Evolutionary conservation across 2,329 filamentous ascomycete genomes (phyloP).

Genomic region (Dothiorella sarmentorum): DNA sequence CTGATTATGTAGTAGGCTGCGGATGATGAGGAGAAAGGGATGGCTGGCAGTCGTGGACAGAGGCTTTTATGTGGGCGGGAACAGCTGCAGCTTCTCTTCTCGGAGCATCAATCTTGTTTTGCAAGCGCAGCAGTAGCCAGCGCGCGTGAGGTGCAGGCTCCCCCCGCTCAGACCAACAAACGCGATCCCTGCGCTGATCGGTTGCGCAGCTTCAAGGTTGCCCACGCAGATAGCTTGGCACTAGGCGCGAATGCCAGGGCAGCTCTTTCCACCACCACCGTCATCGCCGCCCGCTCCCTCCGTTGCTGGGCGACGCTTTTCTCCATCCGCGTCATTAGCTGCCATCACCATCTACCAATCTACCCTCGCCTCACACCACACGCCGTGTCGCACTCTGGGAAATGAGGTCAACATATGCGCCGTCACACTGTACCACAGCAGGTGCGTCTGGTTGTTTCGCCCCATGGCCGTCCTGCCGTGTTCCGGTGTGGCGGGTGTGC

Average conservation of each 20-base stretch:
- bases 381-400: background rate
- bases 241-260: background rate
- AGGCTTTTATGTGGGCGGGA: constrained; percentile 17
- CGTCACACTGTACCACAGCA: background rate
- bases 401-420: constrained; percentile 6
- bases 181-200: constrained; percentile 17
- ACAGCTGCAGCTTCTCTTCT: constrained; percentile 9
- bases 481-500: background rate
- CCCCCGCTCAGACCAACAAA: background rate
- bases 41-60: constrained; percentile 7
- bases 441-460: constrained; percentile 12
- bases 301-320: background rate
- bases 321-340: too few species aligned
- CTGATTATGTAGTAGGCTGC: constrained; percentile 18
- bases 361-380: constrained; percentile 1
- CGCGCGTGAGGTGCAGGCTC: constrained; percentile 10
- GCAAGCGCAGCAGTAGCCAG: background rate
- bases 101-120: constrained; percentile 16
- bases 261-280: background rate
- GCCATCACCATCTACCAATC: too few species aligned
- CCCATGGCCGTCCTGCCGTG: background rate
- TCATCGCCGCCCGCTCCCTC: background rate
- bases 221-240: too few species aligned
- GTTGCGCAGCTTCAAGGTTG: background rate
- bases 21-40: constrained; percentile 11